phyloP scores from a whole-genome alignment of 2,329 filamentous ascomycete genomes.

The Nothopassalora personata region DNA sequence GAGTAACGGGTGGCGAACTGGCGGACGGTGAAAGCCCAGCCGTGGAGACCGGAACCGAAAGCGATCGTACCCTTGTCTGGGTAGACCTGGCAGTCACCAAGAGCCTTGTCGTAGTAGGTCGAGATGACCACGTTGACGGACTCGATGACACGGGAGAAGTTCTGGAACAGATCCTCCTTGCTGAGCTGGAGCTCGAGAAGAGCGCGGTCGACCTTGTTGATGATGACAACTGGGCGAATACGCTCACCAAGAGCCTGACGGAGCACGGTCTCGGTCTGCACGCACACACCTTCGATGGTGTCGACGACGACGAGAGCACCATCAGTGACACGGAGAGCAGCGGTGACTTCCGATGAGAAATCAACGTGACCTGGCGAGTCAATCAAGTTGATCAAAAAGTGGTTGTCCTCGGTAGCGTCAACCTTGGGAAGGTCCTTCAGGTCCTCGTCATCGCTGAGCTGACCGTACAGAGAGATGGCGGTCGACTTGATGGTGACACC shows the following conservation, averaged over 20 bases:
- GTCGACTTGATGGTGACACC: constrained; percentile 99
- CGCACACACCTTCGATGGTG: constrained; percentile 99
- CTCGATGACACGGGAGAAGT: constrained; percentile 98
- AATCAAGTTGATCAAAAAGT: constrained; percentile 99
- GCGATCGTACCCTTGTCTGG: constrained; percentile 96
- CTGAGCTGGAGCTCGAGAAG: constrained; percentile 97
- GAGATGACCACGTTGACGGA: constrained; percentile 99
- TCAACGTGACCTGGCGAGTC: constrained; percentile 99
- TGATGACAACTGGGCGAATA: constrained; percentile 99
- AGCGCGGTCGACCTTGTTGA: constrained; percentile 99
- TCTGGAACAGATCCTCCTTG: constrained; percentile 99
- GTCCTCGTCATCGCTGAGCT: constrained; percentile 74
- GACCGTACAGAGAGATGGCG: constrained; percentile 95
- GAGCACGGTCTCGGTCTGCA: constrained; percentile 99
- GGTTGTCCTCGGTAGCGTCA: constrained; percentile 72
- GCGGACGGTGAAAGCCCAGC: constrained; percentile 98
- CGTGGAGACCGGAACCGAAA: constrained; percentile 99
- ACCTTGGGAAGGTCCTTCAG: constrained; percentile 84
- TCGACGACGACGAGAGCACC: constrained; percentile 99
- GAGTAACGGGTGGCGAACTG: constrained; percentile 94
- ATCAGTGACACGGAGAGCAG: constrained; percentile 98
- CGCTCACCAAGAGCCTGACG: constrained; percentile 99
- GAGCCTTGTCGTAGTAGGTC: constrained; percentile 94
- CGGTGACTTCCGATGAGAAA: constrained; percentile 99
- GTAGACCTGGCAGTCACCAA: constrained; percentile 98